Conservation (phyloP, 768 basidiomycete species). For the Lentinula boryana region DNA sequence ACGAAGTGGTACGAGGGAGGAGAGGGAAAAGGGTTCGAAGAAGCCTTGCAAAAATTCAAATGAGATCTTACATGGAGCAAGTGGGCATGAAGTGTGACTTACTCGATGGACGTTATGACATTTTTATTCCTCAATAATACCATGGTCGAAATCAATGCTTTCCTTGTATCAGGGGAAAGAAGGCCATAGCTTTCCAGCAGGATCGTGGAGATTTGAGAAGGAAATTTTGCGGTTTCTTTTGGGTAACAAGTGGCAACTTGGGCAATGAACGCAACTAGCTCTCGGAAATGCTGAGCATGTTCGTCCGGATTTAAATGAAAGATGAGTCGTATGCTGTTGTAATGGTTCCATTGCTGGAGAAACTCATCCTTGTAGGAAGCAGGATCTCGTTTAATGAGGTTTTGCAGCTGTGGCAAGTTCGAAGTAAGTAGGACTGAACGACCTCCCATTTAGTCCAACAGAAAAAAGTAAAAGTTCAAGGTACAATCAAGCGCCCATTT, state of each 20-base stretch:
- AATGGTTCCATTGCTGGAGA: slow-evolving; percentile 94
- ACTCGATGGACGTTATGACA: slow-evolving; percentile 92
- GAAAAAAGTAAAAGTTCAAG: not conserved
- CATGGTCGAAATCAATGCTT: slow-evolving; percentile 81
- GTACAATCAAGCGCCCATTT: not conserved
- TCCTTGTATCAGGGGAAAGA: slow-evolving; percentile 76
- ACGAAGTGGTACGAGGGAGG: slow-evolving; percentile 88
- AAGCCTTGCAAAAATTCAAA: slow-evolving; percentile 45
- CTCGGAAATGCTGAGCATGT: slow-evolving; percentile 78
- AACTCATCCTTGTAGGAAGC: slow-evolving; percentile 91
- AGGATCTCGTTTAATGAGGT: slow-evolving; percentile 94
- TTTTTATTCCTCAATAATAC: slow-evolving; percentile 92
- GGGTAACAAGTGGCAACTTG: slow-evolving; percentile 96
- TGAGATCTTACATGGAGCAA: not conserved
- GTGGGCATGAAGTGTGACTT: slow-evolving; percentile 20
- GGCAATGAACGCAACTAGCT: slow-evolving; percentile 86
- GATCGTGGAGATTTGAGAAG: slow-evolving; percentile 70
- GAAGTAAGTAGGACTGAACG: slow-evolving; percentile 77
- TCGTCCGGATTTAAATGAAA: slow-evolving; percentile 80
- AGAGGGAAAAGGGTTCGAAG: slow-evolving; percentile 91
- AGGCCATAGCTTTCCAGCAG: slow-evolving; percentile 74
- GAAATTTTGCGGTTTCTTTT: slow-evolving; percentile 81
- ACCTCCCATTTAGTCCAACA: slow-evolving; percentile 18
- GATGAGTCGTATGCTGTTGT: slow-evolving; percentile 80
- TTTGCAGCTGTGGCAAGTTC: slow-evolving; percentile 93